Conservation (phyloP, 2,329 filamentous ascomycete genomes). For the Didymella keratinophila region DNA sequence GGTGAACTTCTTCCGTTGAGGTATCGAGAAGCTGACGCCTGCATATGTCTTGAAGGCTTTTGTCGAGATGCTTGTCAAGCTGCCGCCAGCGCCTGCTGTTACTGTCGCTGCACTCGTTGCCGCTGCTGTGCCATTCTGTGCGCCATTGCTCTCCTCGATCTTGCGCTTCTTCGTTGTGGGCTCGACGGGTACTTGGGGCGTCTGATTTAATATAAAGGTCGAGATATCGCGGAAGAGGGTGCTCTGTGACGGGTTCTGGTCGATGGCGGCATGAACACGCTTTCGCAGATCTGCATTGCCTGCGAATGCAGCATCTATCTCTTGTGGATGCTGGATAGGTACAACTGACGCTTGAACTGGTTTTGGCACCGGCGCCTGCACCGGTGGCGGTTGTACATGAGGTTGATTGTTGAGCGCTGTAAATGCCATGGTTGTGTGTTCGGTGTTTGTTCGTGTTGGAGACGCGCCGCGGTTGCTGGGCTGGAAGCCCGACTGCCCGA, state of each 20-base stretch:
- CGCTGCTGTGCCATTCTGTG: constrained; percentile 24
- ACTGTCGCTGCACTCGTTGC: not conserved
- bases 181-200: constrained; percentile 33
- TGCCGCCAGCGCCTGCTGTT: constrained; percentile 14
- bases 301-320: constrained; percentile 47
- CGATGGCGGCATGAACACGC: constrained; percentile 49
- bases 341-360: constrained; percentile 12
- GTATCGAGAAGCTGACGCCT: constrained; percentile 68
- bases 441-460: constrained; percentile 22
- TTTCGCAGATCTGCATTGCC: constrained; percentile 47
- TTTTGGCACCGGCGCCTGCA: constrained; percentile 12
- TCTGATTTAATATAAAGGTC: constrained; percentile 42
- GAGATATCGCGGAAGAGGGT: constrained; percentile 50
- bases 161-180: constrained; percentile 52
- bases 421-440: constrained; percentile 32
- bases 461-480: constrained; percentile 17
- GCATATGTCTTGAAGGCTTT: constrained; percentile 44
- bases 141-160: constrained; percentile 40
- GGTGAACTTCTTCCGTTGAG: constrained; percentile 69
- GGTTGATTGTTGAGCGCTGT: constrained; percentile 34
- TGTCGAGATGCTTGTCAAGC: constrained; percentile 31
- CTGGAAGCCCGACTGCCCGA: constrained; percentile 9
- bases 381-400: constrained; percentile 13
- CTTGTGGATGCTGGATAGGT: constrained; percentile 30
- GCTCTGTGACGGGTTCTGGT: constrained; percentile 44